Conservation (phyloP, 192 early-diverging fungal species). For the Backusella mclennaniae region DNA sequence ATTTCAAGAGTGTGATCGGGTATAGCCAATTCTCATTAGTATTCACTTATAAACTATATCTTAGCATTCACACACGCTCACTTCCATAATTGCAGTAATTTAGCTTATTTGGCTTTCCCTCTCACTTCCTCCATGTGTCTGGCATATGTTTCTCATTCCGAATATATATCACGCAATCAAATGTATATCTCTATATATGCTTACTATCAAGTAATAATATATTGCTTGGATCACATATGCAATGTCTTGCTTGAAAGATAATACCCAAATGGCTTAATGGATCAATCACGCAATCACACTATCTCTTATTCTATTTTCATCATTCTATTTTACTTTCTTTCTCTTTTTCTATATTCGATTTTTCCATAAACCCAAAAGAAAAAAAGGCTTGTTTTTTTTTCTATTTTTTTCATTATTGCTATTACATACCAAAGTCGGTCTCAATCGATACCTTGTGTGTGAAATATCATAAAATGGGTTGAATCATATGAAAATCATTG, state of each 20-base stretch:
- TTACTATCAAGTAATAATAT: no score
- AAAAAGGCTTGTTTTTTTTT: not conserved
- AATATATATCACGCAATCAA: conserved; percentile 20
- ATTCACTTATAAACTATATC: not conserved
- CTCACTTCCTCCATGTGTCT: not conserved
- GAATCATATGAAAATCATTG: conserved; percentile 24
- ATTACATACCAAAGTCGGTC: not conserved
- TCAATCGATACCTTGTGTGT: conserved; percentile 7
- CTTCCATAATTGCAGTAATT: conserved; percentile 2
- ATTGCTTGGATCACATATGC: not conserved
- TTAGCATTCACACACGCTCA: not conserved
- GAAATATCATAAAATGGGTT: not conserved
- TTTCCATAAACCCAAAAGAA: not conserved
- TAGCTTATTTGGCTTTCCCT: not conserved
- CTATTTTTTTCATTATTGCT: not conserved
- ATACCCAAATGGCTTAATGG: not conserved
- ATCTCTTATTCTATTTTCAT: not conserved
- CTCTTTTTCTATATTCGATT: not conserved
- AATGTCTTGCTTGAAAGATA: not conserved
- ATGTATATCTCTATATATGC: not conserved
- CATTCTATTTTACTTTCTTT: not conserved
- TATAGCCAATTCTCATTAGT: not conserved
- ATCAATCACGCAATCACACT: not conserved
- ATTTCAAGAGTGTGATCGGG: not conserved
- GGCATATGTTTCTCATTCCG: conserved; percentile 21